A percentile compares a stretch with the other conserved stretches of the same genome.
Evolutionary conservation across 306 rosid species (phyloP).

Genomic region (Quercus engelmannii): DNA sequence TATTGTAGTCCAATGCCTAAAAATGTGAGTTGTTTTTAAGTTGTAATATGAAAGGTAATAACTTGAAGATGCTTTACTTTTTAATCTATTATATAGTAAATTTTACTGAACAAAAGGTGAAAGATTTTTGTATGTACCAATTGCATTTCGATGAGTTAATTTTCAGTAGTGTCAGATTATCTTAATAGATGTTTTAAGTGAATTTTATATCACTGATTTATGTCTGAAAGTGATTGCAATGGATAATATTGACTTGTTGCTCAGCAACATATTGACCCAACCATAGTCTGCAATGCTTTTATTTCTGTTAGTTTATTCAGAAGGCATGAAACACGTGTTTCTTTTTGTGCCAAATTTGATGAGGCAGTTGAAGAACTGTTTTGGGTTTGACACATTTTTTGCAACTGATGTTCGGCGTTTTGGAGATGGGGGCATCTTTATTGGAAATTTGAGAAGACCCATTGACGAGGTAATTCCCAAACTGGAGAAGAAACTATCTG

Average conservation of each 20-base stretch:
- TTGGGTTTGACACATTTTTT: slow-evolving; percentile 85
- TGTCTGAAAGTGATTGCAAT: too few relatives aligned
- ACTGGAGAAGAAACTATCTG: slow-evolving; percentile 79
- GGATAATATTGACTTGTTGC: neutral
- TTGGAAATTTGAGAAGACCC: slow-evolving; percentile 88
- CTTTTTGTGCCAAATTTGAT: slow-evolving; percentile 11
- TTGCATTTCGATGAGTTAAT: neutral
- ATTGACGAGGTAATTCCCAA: slow-evolving; percentile 84
- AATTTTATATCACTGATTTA: too few relatives aligned
- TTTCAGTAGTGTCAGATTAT: too few relatives aligned
- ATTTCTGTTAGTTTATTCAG: neutral
- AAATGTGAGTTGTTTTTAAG: neutral
- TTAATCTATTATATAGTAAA: neutral
- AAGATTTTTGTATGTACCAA: neutral
- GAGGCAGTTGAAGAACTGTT: slow-evolving; percentile 72
- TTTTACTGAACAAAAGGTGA: neutral
- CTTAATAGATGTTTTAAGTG: too few relatives aligned
- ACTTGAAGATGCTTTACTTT: neutral
- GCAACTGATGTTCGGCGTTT: slow-evolving; percentile 91
- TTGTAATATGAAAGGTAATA: too few relatives aligned
- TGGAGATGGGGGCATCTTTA: slow-evolving; percentile 92
- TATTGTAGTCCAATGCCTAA: neutral
- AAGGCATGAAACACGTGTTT: neutral
- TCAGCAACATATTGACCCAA: neutral
- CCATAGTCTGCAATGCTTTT: neutral